These are phyloP conservation scores for Xylariaceae sp. DNA, from an alignment of 2,329 filamentous ascomycete genomes.

Conservation along the genomic window DNA sequence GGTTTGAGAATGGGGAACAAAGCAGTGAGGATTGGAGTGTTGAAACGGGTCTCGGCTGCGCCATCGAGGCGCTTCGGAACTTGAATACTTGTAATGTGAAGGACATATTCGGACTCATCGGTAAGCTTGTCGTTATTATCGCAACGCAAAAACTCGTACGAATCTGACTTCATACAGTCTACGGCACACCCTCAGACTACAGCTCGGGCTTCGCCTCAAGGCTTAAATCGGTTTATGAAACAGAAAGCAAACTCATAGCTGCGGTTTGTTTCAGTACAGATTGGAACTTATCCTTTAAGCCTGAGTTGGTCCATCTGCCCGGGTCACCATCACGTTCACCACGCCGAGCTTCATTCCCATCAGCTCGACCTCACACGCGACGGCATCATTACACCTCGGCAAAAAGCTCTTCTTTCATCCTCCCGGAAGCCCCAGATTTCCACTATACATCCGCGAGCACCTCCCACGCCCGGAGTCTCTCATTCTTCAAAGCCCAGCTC, in stretches of 20 bases:
- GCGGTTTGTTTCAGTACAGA: constrained; percentile 33
- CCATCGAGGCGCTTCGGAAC: constrained; percentile 18
- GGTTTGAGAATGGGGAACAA: constrained; percentile 23
- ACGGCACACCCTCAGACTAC: constrained; percentile 23
- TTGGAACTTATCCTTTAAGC: constrained; percentile 23
- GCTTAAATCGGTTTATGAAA: constrained; percentile 18
- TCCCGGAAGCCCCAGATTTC: constrained; percentile 44
- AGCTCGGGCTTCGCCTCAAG: constrained; percentile 11
- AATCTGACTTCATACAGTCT: constrained; percentile 22
- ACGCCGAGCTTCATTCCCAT: neutral
- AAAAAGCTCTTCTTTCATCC: constrained; percentile 30
- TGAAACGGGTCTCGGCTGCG: constrained; percentile 1
- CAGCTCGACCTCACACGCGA: neutral
- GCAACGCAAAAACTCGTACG: no score
- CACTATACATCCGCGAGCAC: constrained; percentile 54
- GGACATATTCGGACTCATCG: constrained; percentile 38
- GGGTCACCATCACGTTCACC: constrained; percentile 10
- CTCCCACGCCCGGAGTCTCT: constrained; percentile 63
- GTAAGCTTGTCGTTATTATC: constrained; percentile 24
- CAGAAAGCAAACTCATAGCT: constrained; percentile 26
- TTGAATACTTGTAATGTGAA: constrained; percentile 35
- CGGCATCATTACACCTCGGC: constrained; percentile 11
- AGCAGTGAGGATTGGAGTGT: constrained; percentile 11
- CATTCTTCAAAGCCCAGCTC: constrained; percentile 62
- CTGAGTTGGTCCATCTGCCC: constrained; percentile 30